Evolutionary conservation across 495 filamentous ascomycete species (phyloP).

Genomic region (Talaromyces proteolyticus): DNA sequence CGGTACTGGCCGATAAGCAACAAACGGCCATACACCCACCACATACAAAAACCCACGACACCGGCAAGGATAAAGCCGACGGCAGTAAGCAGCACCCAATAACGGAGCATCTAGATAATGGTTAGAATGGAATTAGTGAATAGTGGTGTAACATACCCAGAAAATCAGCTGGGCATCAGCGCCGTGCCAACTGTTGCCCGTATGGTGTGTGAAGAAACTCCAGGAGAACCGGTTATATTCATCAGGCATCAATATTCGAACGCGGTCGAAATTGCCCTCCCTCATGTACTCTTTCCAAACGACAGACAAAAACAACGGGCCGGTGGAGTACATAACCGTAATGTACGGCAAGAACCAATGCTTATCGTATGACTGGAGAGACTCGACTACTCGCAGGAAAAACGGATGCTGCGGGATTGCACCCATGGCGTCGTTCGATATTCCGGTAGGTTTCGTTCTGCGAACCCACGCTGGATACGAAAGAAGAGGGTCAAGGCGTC

Average conservation of each 20-base stretch:
- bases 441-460: slow-evolving; percentile 73
- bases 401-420: slow-evolving; percentile 76
- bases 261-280: slow-evolving; percentile 30
- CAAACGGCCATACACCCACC: slow-evolving; percentile 48
- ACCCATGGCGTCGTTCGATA: slow-evolving; percentile 88
- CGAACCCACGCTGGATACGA: slow-evolving; percentile 80
- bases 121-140: not conserved
- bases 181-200: slow-evolving; percentile 72
- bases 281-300: slow-evolving; percentile 77
- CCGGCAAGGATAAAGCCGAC: slow-evolving; percentile 56
- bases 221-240: slow-evolving; percentile 67
- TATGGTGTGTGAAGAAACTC: slow-evolving; percentile 74
- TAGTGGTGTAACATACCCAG: slow-evolving; percentile 44
- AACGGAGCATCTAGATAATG: slow-evolving; percentile 51
- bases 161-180: slow-evolving; percentile 72
- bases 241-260: slow-evolving; percentile 53
- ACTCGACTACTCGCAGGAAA: slow-evolving; percentile 68
- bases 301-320: slow-evolving; percentile 77
- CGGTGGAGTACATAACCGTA: slow-evolving; percentile 83
- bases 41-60: slow-evolving; percentile 49
- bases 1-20: slow-evolving; percentile 42
- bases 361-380: slow-evolving; percentile 63
- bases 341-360: slow-evolving; percentile 80
- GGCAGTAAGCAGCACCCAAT: slow-evolving; percentile 68
- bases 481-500: slow-evolving; percentile 73